These are phyloP conservation scores for Hortaea werneckii DNA, from an alignment of 2,329 filamentous ascomycete species.

Conservation along the genomic window DNA sequence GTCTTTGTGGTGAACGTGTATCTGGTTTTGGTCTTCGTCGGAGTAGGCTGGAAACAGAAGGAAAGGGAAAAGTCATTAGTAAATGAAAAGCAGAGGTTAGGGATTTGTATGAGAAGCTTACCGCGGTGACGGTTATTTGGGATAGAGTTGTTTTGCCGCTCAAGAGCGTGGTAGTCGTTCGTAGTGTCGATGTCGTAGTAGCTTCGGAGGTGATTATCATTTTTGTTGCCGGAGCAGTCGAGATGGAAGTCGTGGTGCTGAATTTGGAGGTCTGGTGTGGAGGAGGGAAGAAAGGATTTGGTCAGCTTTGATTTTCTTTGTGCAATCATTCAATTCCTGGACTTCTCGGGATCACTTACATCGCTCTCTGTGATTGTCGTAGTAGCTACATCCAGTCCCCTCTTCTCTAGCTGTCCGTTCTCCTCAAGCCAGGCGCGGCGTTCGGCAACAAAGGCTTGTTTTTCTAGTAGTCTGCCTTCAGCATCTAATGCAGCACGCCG, in stretches of 20 bases:
- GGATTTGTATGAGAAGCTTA: constrained; percentile 1
- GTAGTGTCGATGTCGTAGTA: constrained; percentile 2
- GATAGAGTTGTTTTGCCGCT: constrained; percentile 4
- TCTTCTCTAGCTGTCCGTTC: neutral
- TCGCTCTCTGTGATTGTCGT: constrained; percentile 24
- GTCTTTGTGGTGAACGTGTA: constrained; percentile 7
- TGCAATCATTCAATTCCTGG: neutral
- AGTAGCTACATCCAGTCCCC: constrained; percentile 18
- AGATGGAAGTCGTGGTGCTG: constrained; percentile 7
- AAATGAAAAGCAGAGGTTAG: neutral
- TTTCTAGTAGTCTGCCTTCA: neutral
- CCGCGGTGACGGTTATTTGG: constrained; percentile 7
- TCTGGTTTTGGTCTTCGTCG: constrained; percentile 9
- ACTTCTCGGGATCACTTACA: neutral
- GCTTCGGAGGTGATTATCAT: constrained; percentile 3
- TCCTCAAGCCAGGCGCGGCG: neutral
- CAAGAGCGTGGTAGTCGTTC: constrained; percentile 3
- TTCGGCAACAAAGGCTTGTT: neutral
- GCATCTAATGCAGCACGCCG: neutral
- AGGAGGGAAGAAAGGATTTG: neutral
- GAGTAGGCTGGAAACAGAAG: neutral
- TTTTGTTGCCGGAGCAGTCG: neutral
- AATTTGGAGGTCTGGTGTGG: constrained; percentile 16
- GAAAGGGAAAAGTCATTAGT: neutral
- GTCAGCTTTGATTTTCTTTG: neutral